Conservation (phyloP, 495 filamentous ascomycete species). For the Aspergillus indologenus region DNA sequence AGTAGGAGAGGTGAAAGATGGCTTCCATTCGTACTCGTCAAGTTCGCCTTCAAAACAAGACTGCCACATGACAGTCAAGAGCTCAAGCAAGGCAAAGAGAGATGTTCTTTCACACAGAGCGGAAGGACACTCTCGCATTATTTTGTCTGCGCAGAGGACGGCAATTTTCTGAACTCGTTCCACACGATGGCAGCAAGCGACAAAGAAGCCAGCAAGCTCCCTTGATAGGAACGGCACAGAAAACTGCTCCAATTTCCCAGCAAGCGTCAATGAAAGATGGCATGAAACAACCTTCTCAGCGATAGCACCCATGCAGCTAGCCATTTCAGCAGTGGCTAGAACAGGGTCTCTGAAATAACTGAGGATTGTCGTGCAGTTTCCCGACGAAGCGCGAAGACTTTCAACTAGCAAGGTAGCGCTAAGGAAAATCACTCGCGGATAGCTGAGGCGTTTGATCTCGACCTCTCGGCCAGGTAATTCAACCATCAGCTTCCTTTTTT, state of each 20-base stretch:
- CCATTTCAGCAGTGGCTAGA: constrained; percentile 73
- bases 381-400: constrained; percentile 73
- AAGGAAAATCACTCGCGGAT: constrained; percentile 86
- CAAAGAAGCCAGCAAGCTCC: constrained; percentile 80
- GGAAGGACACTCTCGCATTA: constrained; percentile 80
- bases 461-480: constrained; percentile 70
- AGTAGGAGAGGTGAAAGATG: constrained; percentile 69
- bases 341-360: constrained; percentile 90
- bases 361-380: constrained; percentile 82
- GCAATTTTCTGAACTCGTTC: constrained; percentile 84
- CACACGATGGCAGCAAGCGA: constrained; percentile 87
- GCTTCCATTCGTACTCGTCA: constrained; percentile 85
- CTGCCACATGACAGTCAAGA: constrained; percentile 88
- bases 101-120: constrained; percentile 85
- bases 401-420: constrained; percentile 84
- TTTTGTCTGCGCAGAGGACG: constrained; percentile 73
- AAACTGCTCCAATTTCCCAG: constrained; percentile 67
- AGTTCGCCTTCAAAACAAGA: constrained; percentile 92
- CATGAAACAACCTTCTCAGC: constrained; percentile 66
- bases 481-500: constrained; percentile 70
- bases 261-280: constrained; percentile 70
- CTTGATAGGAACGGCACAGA: constrained; percentile 82
- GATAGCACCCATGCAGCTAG: constrained; percentile 82
- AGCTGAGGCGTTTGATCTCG: constrained; percentile 75
- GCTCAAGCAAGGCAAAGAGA: constrained; percentile 85